Conservation (phyloP, 192 early-diverging fungal genomes). For the Backusella liffmaniae region DNA sequence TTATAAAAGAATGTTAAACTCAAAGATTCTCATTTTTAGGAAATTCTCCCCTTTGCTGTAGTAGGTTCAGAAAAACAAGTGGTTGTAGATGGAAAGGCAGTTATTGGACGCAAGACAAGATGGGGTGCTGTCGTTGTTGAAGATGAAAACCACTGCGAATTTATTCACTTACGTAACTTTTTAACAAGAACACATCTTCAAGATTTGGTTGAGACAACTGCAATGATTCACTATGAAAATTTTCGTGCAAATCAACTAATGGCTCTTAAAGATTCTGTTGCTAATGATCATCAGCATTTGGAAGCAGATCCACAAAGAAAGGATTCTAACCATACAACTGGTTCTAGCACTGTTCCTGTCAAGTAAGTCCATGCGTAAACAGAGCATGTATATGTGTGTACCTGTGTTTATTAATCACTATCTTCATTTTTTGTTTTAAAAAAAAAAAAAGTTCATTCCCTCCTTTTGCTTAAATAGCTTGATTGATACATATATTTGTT, state of each 20-base stretch:
- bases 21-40: slow-evolving; percentile 32
- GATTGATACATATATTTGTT: not conserved
- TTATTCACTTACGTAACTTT: slow-evolving; percentile 91
- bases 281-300: not conserved
- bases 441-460: not conserved
- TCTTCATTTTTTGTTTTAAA: not conserved
- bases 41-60: slow-evolving; percentile 91
- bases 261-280: slow-evolving; percentile 17
- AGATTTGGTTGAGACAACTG: slow-evolving; percentile 94
- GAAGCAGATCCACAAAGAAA: not conserved
- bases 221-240: slow-evolving; percentile 91
- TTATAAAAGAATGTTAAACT: not conserved
- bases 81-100: slow-evolving; percentile 80
- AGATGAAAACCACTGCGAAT: slow-evolving; percentile 93
- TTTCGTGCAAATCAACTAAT: slow-evolving; percentile 79
- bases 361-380: not conserved
- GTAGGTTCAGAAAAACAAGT: slow-evolving; percentile 92
- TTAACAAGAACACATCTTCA: slow-evolving; percentile 88
- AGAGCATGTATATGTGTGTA: not conserved
- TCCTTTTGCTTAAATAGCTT: not conserved
- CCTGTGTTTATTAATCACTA: not conserved
- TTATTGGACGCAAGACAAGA: slow-evolving; percentile 84
- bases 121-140: slow-evolving; percentile 84
- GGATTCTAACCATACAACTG: not conserved
- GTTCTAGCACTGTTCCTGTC: not conserved